A percentile compares a stretch with the other conserved stretches of the same genome.
Conservation (phyloP, 768 basidiomycete genomes). For the Pleurotus tuoliensis region DNA sequence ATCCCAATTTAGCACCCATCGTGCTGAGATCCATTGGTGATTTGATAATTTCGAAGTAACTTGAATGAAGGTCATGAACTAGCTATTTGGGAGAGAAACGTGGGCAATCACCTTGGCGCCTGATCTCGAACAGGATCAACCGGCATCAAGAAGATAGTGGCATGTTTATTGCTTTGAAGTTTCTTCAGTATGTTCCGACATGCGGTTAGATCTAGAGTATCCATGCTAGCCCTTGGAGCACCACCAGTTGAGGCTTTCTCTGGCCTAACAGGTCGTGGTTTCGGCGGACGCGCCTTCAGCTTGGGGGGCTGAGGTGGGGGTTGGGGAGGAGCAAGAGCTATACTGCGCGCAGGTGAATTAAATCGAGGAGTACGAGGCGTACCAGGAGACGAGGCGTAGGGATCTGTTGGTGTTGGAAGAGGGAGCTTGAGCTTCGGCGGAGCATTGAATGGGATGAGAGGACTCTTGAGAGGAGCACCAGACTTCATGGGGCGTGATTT, state of each 20-base stretch:
- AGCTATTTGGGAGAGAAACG: conserved; percentile 1
- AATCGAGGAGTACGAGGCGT: conserved; percentile 16
- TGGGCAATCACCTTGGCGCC: conserved; percentile 66
- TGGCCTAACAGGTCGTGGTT: conserved; percentile 16
- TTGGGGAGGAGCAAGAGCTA: conserved; percentile 33
- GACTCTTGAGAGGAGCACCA: conserved; percentile 36
- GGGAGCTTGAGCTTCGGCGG: conserved; percentile 58
- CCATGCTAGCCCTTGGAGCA: conserved; percentile 76
- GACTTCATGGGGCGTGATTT: conserved; percentile 41
- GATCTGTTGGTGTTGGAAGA: conserved; percentile 17
- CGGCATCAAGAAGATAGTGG: conserved; percentile 74
- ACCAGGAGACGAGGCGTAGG: conserved; percentile 14
- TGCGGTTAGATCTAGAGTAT: conserved; percentile 67
- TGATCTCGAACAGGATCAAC: conserved; percentile 95
- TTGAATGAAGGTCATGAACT: conserved; percentile 23
- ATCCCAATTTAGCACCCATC: conserved; percentile 80
- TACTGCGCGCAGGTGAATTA: conserved; percentile 23
- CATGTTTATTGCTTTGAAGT: conserved; percentile 68
- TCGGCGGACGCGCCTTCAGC: conserved; percentile 19
- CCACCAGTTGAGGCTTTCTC: conserved; percentile 60
- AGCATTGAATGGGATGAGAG: conserved; percentile 27
- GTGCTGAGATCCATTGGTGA: conserved; percentile 94
- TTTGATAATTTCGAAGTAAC: conserved; percentile 89
- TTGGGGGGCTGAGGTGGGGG: conserved; percentile 24
- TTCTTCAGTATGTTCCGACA: conserved; percentile 80